A percentile compares a stretch with the other conserved stretches of the same genome.
Conservation (phyloP, 441 rosid species). For the Pelargonium hybrid region DNA sequence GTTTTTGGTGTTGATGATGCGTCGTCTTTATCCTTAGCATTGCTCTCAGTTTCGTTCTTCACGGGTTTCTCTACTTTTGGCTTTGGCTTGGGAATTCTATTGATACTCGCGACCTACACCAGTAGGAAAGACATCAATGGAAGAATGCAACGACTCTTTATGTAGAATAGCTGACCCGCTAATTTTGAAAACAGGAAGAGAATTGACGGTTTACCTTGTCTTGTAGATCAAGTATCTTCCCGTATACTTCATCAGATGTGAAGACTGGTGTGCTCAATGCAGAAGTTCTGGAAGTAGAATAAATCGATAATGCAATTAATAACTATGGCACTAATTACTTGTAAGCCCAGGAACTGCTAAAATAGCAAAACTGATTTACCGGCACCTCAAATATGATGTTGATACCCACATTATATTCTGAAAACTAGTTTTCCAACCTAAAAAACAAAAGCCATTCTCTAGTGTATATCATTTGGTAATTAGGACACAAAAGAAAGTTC, state of each 20-base stretch:
- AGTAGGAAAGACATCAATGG: not conserved
- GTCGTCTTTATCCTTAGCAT: constrained; percentile 19
- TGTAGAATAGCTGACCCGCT: not conserved
- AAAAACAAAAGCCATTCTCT: not conserved
- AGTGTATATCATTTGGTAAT: too few relatives aligned
- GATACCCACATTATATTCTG: too few relatives aligned
- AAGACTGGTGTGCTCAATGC: constrained; percentile 49
- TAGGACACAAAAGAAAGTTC: not conserved
- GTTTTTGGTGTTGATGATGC: constrained; percentile 22
- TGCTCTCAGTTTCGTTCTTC: constrained; percentile 41
- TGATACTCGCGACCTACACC: constrained; percentile 45
- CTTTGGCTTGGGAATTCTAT: constrained; percentile 80
- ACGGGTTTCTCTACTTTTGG: constrained; percentile 62
- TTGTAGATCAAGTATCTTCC: constrained; percentile 50
- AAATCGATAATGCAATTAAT: not conserved
- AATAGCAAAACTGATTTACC: too few relatives aligned
- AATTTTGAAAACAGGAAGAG: not conserved
- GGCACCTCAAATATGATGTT: too few relatives aligned
- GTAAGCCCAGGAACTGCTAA: too few relatives aligned
- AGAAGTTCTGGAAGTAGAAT: constrained; percentile 36
- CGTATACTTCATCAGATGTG: constrained; percentile 70
- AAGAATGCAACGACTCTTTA: not conserved
- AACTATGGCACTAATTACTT: not conserved
- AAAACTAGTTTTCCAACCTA: not conserved
- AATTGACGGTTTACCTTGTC: constrained; percentile 50